phyloP scores from a whole-genome alignment of 139 green algal species.

The Spirogloea muscicola region DNA sequence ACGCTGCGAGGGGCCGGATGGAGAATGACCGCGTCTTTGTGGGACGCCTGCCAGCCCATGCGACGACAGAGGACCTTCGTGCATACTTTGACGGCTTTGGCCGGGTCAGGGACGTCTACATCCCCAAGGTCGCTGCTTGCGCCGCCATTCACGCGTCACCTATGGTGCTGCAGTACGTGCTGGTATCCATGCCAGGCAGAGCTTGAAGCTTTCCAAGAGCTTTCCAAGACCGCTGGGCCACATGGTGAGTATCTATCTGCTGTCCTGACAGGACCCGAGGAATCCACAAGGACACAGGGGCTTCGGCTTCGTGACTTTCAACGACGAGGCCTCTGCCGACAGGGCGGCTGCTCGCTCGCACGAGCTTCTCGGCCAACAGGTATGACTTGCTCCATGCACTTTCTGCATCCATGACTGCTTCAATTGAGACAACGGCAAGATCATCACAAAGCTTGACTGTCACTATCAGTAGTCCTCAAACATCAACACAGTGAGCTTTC shows the following conservation, averaged over 20 bases:
- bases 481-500: too few relatives aligned
- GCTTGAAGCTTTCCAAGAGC: background rate
- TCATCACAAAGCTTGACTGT: too few relatives aligned
- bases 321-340: slow-evolving; percentile 18
- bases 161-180: background rate
- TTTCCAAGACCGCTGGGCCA: background rate
- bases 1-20: too few relatives aligned
- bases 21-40: too few relatives aligned
- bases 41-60: slow-evolving; percentile 20
- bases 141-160: background rate
- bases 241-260: background rate
- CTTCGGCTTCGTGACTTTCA: slow-evolving; percentile 42
- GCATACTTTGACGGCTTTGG: slow-evolving; percentile 30
- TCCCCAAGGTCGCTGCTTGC: slow-evolving; percentile 16
- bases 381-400: too few relatives aligned
- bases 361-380: slow-evolving; percentile 6
- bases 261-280: slow-evolving; percentile 17
- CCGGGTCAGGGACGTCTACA: slow-evolving; percentile 23
- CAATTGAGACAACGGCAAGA: too few relatives aligned
- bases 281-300: slow-evolving; percentile 22
- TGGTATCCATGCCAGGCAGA: background rate
- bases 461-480: too few relatives aligned
- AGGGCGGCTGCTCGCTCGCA: slow-evolving; percentile 19
- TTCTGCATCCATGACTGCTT: too few relatives aligned
- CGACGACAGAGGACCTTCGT: slow-evolving; percentile 16